A percentile compares a stretch with the other conserved stretches of the same genome.
These are phyloP conservation scores for Echeveria elegans DNA, from an alignment of 164 flowering plant species.

Conservation along the genomic window DNA sequence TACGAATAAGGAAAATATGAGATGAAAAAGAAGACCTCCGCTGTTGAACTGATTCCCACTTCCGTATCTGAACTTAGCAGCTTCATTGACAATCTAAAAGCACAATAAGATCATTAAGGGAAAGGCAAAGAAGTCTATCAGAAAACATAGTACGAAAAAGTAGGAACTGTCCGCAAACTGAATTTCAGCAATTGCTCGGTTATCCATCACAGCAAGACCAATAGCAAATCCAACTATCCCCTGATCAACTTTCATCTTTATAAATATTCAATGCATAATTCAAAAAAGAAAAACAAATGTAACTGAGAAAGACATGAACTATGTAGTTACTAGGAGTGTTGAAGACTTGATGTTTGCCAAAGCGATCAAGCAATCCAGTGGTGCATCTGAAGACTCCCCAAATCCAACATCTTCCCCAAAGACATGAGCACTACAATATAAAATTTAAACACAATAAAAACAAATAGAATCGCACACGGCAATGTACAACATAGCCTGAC, in stretches of 20 bases:
- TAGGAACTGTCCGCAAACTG: slow-evolving; percentile 97
- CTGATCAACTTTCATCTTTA: slow-evolving; percentile 35
- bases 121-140: neutral
- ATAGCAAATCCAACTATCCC: slow-evolving; percentile 96
- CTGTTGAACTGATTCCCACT: slow-evolving; percentile 96
- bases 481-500: too few species aligned
- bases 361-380: slow-evolving; percentile 77
- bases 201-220: slow-evolving; percentile 97
- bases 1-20: neutral
- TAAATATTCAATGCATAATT: neutral
- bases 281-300: neutral
- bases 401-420: slow-evolving; percentile 37
- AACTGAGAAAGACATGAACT: slow-evolving; percentile 26
- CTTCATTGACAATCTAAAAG: slow-evolving; percentile 88
- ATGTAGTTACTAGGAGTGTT: slow-evolving; percentile 94
- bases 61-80: slow-evolving; percentile 93
- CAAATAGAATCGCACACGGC: too few species aligned
- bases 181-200: slow-evolving; percentile 92
- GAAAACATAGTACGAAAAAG: slow-evolving; percentile 29
- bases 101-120: neutral
- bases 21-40: slow-evolving; percentile 54
- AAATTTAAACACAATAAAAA: too few species aligned
- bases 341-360: slow-evolving; percentile 83
- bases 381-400: slow-evolving; percentile 99
- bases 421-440: too few species aligned